Base-by-base conservation (phyloP, 768 basidiomycete genomes). In the Coprinopsis strossmayeri region DNA sequence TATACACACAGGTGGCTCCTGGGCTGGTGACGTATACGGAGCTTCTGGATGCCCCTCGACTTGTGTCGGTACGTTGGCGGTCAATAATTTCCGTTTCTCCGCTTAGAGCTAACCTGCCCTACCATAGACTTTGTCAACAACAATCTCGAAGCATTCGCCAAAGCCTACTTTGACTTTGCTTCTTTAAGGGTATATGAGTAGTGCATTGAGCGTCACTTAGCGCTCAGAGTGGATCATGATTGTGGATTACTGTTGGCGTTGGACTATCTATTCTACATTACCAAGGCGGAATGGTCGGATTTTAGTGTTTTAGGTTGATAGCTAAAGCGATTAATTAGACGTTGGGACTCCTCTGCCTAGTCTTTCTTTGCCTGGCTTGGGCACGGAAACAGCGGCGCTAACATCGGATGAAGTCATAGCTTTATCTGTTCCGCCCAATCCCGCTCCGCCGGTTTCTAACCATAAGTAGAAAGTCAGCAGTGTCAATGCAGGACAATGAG, bases 361-460 rank as follows among this genome's bases (percentile, higher is more conserved):
- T 18, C 24, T 26, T 9, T 42, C 24, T 23, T 42, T 42, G 40
- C 30, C 30, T 7, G 28, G 43, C 11, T 62, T 67, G 0, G 65
- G 66, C 11, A 67, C 49, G 1, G 68, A 69, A 4, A 70, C 68
- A 3, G 64, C 66, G 5, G 66, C 67, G 49, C 60, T 61, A 12
- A 72, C 66, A 53, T 72, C 69, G 1, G 63, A 59, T 1, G 68
- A 69, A 40, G 55, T 66, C 70, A 72, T 72, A 3, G 60, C 62
- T 50, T 57, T 58, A 53, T 69, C 67, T 0, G 63, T 61, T 5
- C 55, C 58, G 1, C 59, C 59, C 32, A 49, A 5, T n/a, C 58
- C 60, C 17, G 58, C 51, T 13, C 58, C 65, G 50, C 52, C 17
- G 13, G 54, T 49, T 23, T 45, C 56, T 59, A 38, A 30, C 46